Base-by-base conservation (phyloP, 352 stramenopile genomes). In the Phytophthora colocasiae region DNA sequence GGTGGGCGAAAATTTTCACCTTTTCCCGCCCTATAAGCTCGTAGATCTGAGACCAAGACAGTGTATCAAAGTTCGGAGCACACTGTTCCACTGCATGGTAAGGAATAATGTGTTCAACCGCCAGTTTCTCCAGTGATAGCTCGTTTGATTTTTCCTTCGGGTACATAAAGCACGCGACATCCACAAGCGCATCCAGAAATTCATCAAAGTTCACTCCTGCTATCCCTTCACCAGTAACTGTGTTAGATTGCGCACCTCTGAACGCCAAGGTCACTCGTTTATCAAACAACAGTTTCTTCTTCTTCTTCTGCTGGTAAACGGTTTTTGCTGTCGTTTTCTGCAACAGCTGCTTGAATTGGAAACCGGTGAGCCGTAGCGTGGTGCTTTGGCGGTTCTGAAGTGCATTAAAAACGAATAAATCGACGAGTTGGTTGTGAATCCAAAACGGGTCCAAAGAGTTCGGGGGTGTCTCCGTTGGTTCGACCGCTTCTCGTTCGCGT, bases 341-440 rank as follows among this genome's bases (percentile, higher is more conserved):
- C 2, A 88, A 31, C 17, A 88, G 52, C 22, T 77, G 66, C 47
- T 91, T 93, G 72, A 93, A 91, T 38, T 93, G 82, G 15, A 80
- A 88, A 36, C 77, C 80, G 8, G 83, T 82, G 29, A 93, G 75
- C 2, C 61, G 60, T n/a, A 81, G 64, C 1, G 48, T 66, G 15
- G 71, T 78, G 45, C 75, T 76, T 36, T 65, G 83, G 3, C 69
- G 73, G 17, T 89, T 90, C 14, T 86, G 82, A 0, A 93, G 62
- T 0, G 83, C 73, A 40, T 80, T 78, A 36, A 84, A 76, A 14
- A 87, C 61, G 29, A 93, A 93, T 10, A 91, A 47, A n/a, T 90
- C 77, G 24, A 86, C 85, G 5, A 93, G 66, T 32, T 80, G 73
- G 19, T 91, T 76, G 29, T 88, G 78, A 11, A 89, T 60, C 68